Conservation (phyloP, 1,139 yeast genomes). For the Candida sp. region DNA sequence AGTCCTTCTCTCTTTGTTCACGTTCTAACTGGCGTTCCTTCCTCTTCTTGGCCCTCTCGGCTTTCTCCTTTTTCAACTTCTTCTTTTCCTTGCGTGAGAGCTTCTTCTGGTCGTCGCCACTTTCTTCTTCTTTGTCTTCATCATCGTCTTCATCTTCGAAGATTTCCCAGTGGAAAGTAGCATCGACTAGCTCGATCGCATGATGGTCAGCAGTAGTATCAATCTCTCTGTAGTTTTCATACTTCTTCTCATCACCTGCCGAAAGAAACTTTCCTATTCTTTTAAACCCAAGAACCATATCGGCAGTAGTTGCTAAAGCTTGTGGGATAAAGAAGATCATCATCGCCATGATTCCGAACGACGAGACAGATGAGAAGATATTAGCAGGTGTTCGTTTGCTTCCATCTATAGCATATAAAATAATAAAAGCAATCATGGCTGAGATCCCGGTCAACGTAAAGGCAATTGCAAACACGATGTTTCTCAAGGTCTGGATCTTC, state of each 20-base stretch:
- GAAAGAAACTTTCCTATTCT: conserved; percentile 61
- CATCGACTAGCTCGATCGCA: conserved; percentile 32
- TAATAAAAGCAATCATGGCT: conserved; percentile 72
- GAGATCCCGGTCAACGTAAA: conserved; percentile 65
- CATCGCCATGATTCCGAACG: conserved; percentile 59
- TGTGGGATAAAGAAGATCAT: conserved; percentile 66
- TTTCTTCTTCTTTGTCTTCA: conserved; percentile 14
- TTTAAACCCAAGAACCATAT: conserved; percentile 61
- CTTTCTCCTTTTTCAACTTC: conserved; percentile 10
- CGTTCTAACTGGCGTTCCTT: conserved; percentile 11
- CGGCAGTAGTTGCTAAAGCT: conserved; percentile 66
- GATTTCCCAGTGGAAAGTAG: conserved; percentile 43
- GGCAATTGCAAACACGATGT: conserved; percentile 57
- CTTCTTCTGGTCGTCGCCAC: conserved; percentile 5
- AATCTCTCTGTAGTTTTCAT: conserved; percentile 31
- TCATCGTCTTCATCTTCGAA: conserved; percentile 32
- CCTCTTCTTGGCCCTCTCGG: conserved; percentile 12
- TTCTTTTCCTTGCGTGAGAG: conserved; percentile 11
- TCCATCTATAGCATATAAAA: conserved; percentile 52
- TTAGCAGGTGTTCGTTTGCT: conserved; percentile 61
- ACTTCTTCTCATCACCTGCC: conserved; percentile 17
- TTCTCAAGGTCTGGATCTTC: conserved; percentile 56
- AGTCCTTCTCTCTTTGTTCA: conserved; percentile 12
- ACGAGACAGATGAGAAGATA: conserved; percentile 76
- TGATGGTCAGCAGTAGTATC: conserved; percentile 29